Evolutionary conservation across 2,329 filamentous ascomycete genomes (phyloP), one percentile per base, ranked within the genome.

Genomic region (Colletotrichum limetticola): DNA sequence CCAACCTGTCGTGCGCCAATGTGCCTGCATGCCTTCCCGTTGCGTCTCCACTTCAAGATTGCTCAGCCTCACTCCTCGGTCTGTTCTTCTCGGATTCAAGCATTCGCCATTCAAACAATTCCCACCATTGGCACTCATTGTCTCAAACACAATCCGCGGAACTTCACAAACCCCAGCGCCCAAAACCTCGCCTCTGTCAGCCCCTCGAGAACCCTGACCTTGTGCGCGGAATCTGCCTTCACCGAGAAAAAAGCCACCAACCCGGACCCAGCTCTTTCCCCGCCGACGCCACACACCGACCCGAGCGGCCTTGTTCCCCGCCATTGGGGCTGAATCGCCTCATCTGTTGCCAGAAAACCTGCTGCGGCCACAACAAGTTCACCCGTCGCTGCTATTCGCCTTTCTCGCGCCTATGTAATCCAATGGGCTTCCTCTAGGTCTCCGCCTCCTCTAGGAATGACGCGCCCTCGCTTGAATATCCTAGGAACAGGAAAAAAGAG

Each of bases 241-340:
- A 60, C 28, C 49, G 46, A 71, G 5, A 8, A 49, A 49, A 42
- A 42, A 56, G 2, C 56, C 63, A 71, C 46, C 63, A 57, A 58
- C 55, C 68, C 56, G 24, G n/a, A 42, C 37, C 56, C 32, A 46
- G 42, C 16, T 49, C 14, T 53, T 16, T 28, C 28, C 22, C 19
- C 16, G 32, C 35, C 58, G 7, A 46, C 46, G 42, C 42, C 42
- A 49, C 42, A 53, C 66, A 61, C 64, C 35, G 26, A 52, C 8
- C 19, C 42, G 16, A 22, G 12, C 19, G 19, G 14, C 22, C 28
- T n/a, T 57, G 22, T 32, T 26, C 46, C 71, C 60, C 60, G 46
- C 70, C 60, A 49, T 65, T 62, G 71, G 61, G 71, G 71, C 71
- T 73, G 66, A 73, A 71, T 73, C 60, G 66, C 71, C 56, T 66